These are phyloP conservation scores for Hypoxylon sp. DNA, from an alignment of 2,329 filamentous ascomycete species.

Conservation along the genomic window DNA sequence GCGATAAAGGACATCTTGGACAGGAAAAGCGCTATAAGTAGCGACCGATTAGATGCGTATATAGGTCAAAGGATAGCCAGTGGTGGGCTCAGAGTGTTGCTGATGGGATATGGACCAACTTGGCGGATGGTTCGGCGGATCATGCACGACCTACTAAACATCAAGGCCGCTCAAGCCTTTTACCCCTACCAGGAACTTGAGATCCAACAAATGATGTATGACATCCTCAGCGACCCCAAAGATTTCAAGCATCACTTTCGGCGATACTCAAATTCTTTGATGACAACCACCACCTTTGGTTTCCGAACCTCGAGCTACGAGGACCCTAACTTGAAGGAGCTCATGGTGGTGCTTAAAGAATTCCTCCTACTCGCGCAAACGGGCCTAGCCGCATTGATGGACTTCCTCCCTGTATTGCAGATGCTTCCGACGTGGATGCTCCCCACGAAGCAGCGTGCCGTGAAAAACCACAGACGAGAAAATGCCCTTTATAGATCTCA, in stretches of 20 bases:
- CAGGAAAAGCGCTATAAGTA: constrained; percentile 60
- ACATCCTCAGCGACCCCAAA: constrained; percentile 53
- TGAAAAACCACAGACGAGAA: constrained; percentile 2
- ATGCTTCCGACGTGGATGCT: constrained; percentile 1
- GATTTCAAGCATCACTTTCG: constrained; percentile 52
- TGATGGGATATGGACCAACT: constrained; percentile 44
- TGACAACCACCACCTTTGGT: constrained; percentile 57
- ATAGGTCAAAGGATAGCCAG: constrained; percentile 38
- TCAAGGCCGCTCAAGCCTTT: constrained; percentile 54
- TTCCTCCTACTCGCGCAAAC: not conserved
- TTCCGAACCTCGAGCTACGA: constrained; percentile 50
- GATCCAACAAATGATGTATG: constrained; percentile 59
- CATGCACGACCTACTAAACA: constrained; percentile 53
- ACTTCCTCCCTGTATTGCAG: constrained; percentile 1
- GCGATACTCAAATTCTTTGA: constrained; percentile 55
- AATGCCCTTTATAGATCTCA: not conserved
- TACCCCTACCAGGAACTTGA: constrained; percentile 62
- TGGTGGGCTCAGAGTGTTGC: constrained; percentile 35
- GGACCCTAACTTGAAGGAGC: constrained; percentile 47
- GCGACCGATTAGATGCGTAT: constrained; percentile 51
- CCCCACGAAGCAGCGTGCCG: not conserved
- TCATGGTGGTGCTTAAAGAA: not conserved
- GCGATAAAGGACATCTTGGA: constrained; percentile 52
- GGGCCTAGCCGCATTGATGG: constrained; percentile 5
- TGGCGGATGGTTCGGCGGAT: constrained; percentile 6